Evolutionary conservation across 2,329 filamentous ascomycete species (phyloP), one percentile per base, ranked within the genome.

Genomic region (Cryoendolithus antarcticus): DNA sequence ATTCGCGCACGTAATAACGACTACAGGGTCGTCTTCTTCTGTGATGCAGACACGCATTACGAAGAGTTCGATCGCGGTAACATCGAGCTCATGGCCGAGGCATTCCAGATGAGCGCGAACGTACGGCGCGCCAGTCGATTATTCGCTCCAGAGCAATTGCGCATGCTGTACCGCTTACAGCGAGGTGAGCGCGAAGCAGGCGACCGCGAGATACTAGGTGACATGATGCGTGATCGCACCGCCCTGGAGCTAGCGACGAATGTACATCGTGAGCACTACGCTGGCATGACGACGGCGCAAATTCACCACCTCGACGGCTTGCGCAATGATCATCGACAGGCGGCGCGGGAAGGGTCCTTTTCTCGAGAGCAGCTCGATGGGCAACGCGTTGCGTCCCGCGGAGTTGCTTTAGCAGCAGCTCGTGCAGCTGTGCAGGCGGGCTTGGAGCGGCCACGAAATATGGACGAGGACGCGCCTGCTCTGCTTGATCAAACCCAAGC

Each of bases 51-150:
- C 24, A 27, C 24, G 24, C 24, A 21, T 2, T 34, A 41, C 10
- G 32, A 30, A 10, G 39, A 41, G 30, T 34, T 37, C 30, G 37
- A 36, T 34, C 39, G 39, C 5, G 39, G 39, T 9, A 47, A 52
- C 28, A 43, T 52, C 15, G 55, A 58, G 33, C 34, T 53, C 30
- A 53, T 57, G 51, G 53, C 53, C 4, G 51, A 56, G 21, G 46
- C 45, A 7, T 58, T 51, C 37, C 48, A 53, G 33, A 53, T 50
- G 47, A 55, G 51, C 28, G 42, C 46, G 6, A 43, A 48, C 19
- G 30, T 58, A 3, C 41, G 55, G 28, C 37, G 42, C 11, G 44
- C 37, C 24, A 46, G 48, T 19, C 40, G 46, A 19, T 30, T 55
- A 9, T 46, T 30, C 11, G 41, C 45, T 2, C 43, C 48, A 1